phyloP scores from a whole-genome alignment of 805 yeast species.

The Schwanniomyces pseudopolymorphus region DNA sequence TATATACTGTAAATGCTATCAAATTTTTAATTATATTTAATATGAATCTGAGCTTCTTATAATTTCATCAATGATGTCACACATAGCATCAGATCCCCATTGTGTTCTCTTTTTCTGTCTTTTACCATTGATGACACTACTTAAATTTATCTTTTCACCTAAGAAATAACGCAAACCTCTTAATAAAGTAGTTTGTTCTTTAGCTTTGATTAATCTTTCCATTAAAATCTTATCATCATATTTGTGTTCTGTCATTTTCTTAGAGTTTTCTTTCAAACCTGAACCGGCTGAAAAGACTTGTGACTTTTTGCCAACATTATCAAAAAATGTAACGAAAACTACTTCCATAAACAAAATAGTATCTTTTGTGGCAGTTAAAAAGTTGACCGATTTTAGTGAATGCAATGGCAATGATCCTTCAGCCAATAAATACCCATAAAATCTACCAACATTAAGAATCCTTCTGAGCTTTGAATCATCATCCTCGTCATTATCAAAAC shows the following conservation, averaged over 20 bases:
- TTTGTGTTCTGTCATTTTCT: constrained; percentile 28
- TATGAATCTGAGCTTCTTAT: constrained; percentile 9
- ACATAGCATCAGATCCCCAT: constrained; percentile 64
- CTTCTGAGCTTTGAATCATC: constrained; percentile 60
- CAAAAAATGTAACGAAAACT: constrained; percentile 64
- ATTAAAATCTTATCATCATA: constrained; percentile 51
- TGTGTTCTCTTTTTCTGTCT: constrained; percentile 55
- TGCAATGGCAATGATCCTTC: constrained; percentile 76
- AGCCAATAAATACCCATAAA: constrained; percentile 74
- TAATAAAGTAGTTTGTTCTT: constrained; percentile 55
- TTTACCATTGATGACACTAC: constrained; percentile 52
- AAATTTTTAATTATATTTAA: background rate
- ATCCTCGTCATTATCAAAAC: constrained; percentile 39
- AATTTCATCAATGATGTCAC: constrained; percentile 53
- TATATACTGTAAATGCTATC: background rate
- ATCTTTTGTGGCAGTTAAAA: constrained; percentile 66
- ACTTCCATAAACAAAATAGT: constrained; percentile 71
- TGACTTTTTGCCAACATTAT: constrained; percentile 61
- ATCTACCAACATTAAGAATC: constrained; percentile 71
- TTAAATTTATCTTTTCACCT: constrained; percentile 42
- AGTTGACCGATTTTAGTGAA: constrained; percentile 68
- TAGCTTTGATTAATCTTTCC: constrained; percentile 53
- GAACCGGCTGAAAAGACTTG: constrained; percentile 48
- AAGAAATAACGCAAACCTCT: constrained; percentile 69
- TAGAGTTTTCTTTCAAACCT: constrained; percentile 33